Conservation (phyloP, 306 rosid species). For the Castanea crenata region DNA sequence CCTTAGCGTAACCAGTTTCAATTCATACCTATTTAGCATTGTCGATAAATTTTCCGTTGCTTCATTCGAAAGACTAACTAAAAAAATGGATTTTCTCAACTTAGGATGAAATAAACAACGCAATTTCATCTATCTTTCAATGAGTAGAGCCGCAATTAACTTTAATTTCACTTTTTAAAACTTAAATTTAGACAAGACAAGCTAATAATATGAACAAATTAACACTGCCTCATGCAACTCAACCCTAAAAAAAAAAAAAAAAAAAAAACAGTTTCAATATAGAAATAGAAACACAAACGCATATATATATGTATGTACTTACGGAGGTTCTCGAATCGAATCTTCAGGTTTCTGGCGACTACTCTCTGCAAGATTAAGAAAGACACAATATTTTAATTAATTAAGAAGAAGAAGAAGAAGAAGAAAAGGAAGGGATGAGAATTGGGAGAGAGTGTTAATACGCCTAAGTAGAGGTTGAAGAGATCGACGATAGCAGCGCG, state of each 20-base stretch:
- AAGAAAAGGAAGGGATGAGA: neutral
- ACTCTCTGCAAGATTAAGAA: constrained; percentile 40
- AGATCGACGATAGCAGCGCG: constrained; percentile 75
- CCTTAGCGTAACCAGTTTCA: neutral
- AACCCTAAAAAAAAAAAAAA: neutral
- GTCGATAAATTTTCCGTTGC: neutral
- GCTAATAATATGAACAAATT: neutral
- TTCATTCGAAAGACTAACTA: neutral
- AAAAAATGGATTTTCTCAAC: neutral
- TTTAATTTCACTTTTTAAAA: too few relatives aligned
- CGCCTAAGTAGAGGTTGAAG: constrained; percentile 91
- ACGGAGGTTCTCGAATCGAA: constrained; percentile 65
- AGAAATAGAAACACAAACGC: too few relatives aligned
- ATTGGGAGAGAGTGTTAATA: constrained; percentile 1
- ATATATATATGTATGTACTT: constrained; percentile 20
- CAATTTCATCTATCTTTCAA: too few relatives aligned
- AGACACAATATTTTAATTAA: neutral
- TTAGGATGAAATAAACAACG: neutral
- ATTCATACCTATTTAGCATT: neutral
- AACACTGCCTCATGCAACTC: neutral
- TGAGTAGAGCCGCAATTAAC: too few relatives aligned
- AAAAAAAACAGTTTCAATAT: neutral
- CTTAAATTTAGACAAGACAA: neutral
- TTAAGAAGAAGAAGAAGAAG: neutral
- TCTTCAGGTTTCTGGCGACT: constrained; percentile 65